phyloP scores from a whole-genome alignment of 139 green algal species.

The Limnomonas spitsbergensis region DNA sequence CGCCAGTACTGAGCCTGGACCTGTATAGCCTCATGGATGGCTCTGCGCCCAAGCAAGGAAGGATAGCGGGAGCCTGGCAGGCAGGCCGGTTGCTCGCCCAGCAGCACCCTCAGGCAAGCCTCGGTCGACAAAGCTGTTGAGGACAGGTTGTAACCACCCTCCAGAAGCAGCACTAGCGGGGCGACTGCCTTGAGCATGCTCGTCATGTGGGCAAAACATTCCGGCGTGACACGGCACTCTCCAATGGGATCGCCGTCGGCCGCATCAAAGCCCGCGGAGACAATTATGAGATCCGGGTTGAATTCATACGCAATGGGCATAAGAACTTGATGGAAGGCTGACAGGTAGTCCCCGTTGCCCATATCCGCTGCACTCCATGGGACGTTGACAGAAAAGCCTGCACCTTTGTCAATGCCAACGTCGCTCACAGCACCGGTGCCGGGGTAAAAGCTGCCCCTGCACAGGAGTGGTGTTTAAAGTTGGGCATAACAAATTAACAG shows the following conservation, averaged over 20 bases:
- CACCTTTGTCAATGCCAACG: slow-evolving; percentile 38
- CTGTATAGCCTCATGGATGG: slow-evolving; percentile 1
- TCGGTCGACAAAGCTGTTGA: slow-evolving; percentile 61
- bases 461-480: not conserved
- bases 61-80: slow-evolving; percentile 28
- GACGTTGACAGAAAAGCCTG: slow-evolving; percentile 71
- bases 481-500: too few relatives aligned
- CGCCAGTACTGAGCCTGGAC: slow-evolving; percentile 21
- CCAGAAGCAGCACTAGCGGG: slow-evolving; percentile 61
- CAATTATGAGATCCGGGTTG: slow-evolving; percentile 63
- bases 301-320: slow-evolving; percentile 73
- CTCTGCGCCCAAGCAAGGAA: not conserved
- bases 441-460: slow-evolving; percentile 53
- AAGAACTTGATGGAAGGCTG: slow-evolving; percentile 49
- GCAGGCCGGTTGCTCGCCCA: slow-evolving; percentile 49
- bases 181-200: slow-evolving; percentile 55
- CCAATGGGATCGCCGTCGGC: slow-evolving; percentile 64
- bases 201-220: slow-evolving; percentile 66
- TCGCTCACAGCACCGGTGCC: slow-evolving; percentile 47
- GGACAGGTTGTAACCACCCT: slow-evolving; percentile 77
- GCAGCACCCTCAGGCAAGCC: slow-evolving; percentile 66
- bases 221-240: slow-evolving; percentile 63
- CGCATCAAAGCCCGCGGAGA: slow-evolving; percentile 77
- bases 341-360: slow-evolving; percentile 63
- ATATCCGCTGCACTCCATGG: slow-evolving; percentile 56